Conservation (phyloP, 257 asterid genomes). For the Mentha longifolia region DNA sequence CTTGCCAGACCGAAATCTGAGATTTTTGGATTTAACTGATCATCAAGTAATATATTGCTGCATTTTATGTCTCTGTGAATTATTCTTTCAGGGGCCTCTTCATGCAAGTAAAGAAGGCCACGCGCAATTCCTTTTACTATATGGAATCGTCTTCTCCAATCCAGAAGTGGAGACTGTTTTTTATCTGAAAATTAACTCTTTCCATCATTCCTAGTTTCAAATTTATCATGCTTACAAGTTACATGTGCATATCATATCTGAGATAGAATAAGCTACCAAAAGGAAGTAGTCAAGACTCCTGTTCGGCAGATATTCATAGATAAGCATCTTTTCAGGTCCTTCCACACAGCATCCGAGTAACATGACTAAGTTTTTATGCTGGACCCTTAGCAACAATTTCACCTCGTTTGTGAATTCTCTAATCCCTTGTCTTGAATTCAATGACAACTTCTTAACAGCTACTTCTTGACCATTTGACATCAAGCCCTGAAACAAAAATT, state of each 20-base stretch:
- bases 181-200: conserved; percentile 50
- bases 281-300: conserved; percentile 85
- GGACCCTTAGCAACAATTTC: conserved; percentile 68
- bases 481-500: conserved; percentile 57
- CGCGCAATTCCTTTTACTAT: conserved; percentile 70
- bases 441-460: conserved; percentile 80
- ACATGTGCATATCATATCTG: conserved; percentile 20
- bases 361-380: conserved; percentile 75
- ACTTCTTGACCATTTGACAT: conserved; percentile 80
- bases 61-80: conserved; percentile 90
- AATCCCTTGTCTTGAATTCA: conserved; percentile 70
- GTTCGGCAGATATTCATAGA: conserved; percentile 84
- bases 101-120: conserved; percentile 88
- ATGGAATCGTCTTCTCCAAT: conserved; percentile 61
- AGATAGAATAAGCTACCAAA: conserved; percentile 50
- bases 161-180: conserved; percentile 53
- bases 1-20: conserved; percentile 92
- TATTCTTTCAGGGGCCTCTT: conserved; percentile 86
- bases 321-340: conserved; percentile 91
- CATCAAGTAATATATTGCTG: conserved; percentile 84
- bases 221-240: too few relatives aligned
- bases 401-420: conserved; percentile 81
- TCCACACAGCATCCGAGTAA: conserved; percentile 84
- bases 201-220: conserved; percentile 25
- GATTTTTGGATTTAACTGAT: conserved; percentile 76